Evolutionary conservation across 192 early-diverging fungal genomes (phyloP).

Genomic region (Backusella luteola): DNA sequence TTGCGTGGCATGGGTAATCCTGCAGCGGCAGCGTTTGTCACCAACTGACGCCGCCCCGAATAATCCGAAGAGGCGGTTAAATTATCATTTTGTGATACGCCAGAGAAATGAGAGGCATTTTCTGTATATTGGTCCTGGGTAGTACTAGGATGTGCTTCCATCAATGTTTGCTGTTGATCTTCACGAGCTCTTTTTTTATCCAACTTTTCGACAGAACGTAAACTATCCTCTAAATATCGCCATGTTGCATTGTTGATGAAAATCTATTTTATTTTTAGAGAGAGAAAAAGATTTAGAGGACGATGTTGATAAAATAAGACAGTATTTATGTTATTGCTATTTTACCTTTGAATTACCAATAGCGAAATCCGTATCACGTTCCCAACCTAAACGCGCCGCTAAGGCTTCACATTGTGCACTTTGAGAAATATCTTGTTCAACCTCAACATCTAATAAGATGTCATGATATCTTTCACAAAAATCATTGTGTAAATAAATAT

Average conservation of each 20-base stretch:
- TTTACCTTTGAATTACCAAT: constrained; percentile 53
- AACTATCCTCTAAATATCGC: constrained; percentile 80
- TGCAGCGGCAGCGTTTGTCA: constrained; percentile 13
- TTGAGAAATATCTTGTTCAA: constrained; percentile 32
- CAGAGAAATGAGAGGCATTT: constrained; percentile 25
- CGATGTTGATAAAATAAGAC: neutral
- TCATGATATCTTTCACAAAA: constrained; percentile 75
- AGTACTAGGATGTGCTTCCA: neutral
- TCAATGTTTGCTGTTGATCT: constrained; percentile 37
- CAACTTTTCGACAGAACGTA: constrained; percentile 66
- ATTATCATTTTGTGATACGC: constrained; percentile 16
- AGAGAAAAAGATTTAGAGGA: neutral
- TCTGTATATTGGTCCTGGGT: neutral
- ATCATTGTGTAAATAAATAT: constrained; percentile 70
- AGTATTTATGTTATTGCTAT: neutral
- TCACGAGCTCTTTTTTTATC: constrained; percentile 39
- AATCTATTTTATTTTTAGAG: constrained; percentile 36
- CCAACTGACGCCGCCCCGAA: neutral
- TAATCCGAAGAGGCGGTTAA: constrained; percentile 1
- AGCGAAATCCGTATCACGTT: constrained; percentile 47
- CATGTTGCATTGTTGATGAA: constrained; percentile 79
- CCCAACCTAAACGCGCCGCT: constrained; percentile 58
- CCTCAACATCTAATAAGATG: constrained; percentile 41
- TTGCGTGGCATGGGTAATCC: constrained; percentile 15
- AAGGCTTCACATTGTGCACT: constrained; percentile 43